Percentiles rank a stretch among this genome's conserved stretches.
These are phyloP conservation scores for Bremia lactucae DNA, from an alignment of 352 stramenopile species.

Conservation along the genomic window DNA sequence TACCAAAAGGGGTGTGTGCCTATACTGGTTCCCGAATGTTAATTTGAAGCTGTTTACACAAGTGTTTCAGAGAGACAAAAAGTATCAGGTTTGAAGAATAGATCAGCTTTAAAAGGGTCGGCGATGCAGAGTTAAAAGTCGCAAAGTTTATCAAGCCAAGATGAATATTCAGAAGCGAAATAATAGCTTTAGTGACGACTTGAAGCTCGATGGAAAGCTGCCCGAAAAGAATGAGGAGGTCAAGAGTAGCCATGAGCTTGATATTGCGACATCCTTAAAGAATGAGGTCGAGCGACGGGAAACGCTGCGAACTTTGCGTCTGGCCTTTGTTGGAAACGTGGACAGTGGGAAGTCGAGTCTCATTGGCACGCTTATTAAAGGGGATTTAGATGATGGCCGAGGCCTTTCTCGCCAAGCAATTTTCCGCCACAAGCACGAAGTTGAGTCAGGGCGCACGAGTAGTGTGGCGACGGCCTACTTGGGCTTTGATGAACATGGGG, in stretches of 20 bases:
- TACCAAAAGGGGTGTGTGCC: no score
- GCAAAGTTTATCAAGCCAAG: no score
- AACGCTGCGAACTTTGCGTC: conserved; percentile 57
- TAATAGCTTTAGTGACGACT: no score
- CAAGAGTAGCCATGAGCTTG: background rate
- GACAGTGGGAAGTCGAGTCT: conserved; percentile 90
- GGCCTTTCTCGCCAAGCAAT: conserved; percentile 74
- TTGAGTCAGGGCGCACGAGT: conserved; percentile 73
- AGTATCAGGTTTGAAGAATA: no score
- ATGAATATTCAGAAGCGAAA: no score
- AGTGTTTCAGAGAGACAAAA: no score
- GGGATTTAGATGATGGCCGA: conserved; percentile 93
- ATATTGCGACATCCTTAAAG: background rate
- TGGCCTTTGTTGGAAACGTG: conserved; percentile 88
- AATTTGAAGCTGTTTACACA: no score
- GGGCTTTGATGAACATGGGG: conserved; percentile 60
- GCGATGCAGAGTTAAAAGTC: no score
- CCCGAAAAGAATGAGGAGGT: conserved; percentile 7
- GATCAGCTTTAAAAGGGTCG: no score
- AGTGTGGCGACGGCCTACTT: conserved; percentile 77
- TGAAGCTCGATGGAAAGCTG: no score
- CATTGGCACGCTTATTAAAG: conserved; percentile 90
- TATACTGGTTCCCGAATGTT: no score
- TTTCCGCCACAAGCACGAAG: conserved; percentile 83
- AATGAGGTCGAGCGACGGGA: conserved; percentile 20